These are phyloP conservation scores for Botrytis cinerea DNA, from an alignment of 2,329 filamentous ascomycete species.

Conservation along the genomic window DNA sequence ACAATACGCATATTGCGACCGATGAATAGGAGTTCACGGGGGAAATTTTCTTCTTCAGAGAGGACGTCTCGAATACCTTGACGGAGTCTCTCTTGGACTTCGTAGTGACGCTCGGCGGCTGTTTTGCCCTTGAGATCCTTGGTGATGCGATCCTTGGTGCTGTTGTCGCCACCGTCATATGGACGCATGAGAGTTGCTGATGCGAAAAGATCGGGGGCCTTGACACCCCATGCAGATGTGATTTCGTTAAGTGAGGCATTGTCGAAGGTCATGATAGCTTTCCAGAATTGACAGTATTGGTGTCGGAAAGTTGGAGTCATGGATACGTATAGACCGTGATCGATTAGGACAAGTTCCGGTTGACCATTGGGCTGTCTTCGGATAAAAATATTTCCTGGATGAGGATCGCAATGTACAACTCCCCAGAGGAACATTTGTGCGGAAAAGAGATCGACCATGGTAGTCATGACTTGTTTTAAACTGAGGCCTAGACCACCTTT, in stretches of 20 bases:
- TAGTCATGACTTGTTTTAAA: conserved; percentile 87
- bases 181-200: conserved; percentile 86
- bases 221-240: conserved; percentile 81
- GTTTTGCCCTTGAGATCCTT: conserved; percentile 55
- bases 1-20: conserved; percentile 73
- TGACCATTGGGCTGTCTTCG: conserved; percentile 79
- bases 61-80: conserved; percentile 66
- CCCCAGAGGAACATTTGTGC: conserved; percentile 99
- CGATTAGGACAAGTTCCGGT: conserved; percentile 90
- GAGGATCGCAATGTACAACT: conserved; percentile 92
- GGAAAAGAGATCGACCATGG: conserved; percentile 94
- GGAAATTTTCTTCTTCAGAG: conserved; percentile 69
- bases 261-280: conserved; percentile 89
- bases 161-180: conserved; percentile 80
- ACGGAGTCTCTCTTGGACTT: conserved; percentile 71
- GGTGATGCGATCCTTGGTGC: conserved; percentile 63
- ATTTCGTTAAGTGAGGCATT: conserved; percentile 75
- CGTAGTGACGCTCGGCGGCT: conserved; percentile 64
- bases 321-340: conserved; percentile 94
- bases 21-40: conserved; percentile 71
- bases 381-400: conserved; percentile 96
- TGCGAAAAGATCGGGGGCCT: conserved; percentile 87
- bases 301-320: conserved; percentile 82
- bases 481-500: conserved; percentile 82
- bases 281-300: conserved; percentile 91